Evolutionary conservation across 441 rosid genomes (phyloP), one percentile per base, ranked within the genome.

Genomic region (Adansonia gregorii): DNA sequence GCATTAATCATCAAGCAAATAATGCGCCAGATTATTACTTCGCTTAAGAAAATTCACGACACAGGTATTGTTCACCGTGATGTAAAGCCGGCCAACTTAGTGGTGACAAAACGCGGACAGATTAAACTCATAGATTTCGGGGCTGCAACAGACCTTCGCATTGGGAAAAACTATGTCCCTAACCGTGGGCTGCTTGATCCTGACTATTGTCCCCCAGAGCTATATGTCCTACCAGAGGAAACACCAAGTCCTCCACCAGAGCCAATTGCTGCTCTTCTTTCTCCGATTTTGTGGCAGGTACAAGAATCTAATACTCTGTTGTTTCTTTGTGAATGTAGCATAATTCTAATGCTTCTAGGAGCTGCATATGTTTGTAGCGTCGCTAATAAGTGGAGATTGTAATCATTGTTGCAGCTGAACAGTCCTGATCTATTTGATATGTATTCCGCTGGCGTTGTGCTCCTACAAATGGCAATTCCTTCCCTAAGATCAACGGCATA

Each of bases 161-260:
- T 93, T 19, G 99, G 99, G 61, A 95, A 95, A 87, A 94, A 95
- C 79, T 95, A 88, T 78, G 80, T 91, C 65, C 98, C 98, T 0
- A 72, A 93, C 12, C 86, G 88, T 51, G 78, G 84, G 8, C 87
- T 93, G 81, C 90, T 93, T 11, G 98, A 95, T 85, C 99, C 99
- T 49, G 97, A 88, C 81, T 95, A 91, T 75, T 95, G 94, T 74
- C 99, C 98, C 10, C 99, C 97, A 8, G 99, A 95, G 84, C 89
- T 89, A 59, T 95, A 88, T 82, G 99, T 95, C 55, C 97, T 95
- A 73, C 99, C 99, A 0, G 98, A 93, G 88, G 89, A 90, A 85
- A 93, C 98, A n/a, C 99, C 97, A 0, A 89, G 87, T 67, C 99
- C 98, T 76, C 99, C 99, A 20, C 97, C 97, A 0, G 98, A 90